phyloP scores from a whole-genome alignment of 1,139 yeast species.

The Hemisphaericaspora lyxosophila region DNA sequence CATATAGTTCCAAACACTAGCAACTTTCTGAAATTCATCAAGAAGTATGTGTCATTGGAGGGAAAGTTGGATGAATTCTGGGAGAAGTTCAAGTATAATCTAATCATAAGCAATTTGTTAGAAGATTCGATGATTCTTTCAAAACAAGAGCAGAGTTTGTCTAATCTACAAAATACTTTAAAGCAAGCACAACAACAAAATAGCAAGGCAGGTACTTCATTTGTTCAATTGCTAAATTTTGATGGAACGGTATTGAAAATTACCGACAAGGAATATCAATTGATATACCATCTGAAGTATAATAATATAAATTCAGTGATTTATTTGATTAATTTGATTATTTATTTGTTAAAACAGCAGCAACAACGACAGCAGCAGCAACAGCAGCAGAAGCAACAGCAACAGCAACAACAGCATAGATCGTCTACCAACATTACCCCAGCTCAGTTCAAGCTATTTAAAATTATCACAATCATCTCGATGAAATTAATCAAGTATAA shows the following conservation, averaged over 20 bases:
- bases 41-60: constrained; percentile 27
- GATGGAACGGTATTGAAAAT: constrained; percentile 22
- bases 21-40: constrained; percentile 27
- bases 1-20: constrained; percentile 19
- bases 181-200: background rate
- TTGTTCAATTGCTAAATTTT: constrained; percentile 8
- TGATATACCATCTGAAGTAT: constrained; percentile 9
- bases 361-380: constrained; percentile 4
- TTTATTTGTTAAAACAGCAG: constrained; percentile 25
- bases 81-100: constrained; percentile 45
- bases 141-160: constrained; percentile 40
- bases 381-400: background rate
- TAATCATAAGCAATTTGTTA: constrained; percentile 40
- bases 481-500: constrained; percentile 31
- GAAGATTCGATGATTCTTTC: constrained; percentile 46
- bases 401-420: constrained; percentile 7
- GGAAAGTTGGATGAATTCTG: constrained; percentile 26
- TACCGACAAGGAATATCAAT: constrained; percentile 16
- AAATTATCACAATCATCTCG: constrained; percentile 32
- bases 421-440: no score
- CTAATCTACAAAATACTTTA: constrained; percentile 7
- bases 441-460: constrained; percentile 26
- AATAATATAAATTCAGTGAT: constrained; percentile 17
- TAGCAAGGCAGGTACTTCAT: background rate
- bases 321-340: constrained; percentile 23